Conservation (phyloP, 192 early-diverging fungal species). For the Gonapodya sp. region DNA sequence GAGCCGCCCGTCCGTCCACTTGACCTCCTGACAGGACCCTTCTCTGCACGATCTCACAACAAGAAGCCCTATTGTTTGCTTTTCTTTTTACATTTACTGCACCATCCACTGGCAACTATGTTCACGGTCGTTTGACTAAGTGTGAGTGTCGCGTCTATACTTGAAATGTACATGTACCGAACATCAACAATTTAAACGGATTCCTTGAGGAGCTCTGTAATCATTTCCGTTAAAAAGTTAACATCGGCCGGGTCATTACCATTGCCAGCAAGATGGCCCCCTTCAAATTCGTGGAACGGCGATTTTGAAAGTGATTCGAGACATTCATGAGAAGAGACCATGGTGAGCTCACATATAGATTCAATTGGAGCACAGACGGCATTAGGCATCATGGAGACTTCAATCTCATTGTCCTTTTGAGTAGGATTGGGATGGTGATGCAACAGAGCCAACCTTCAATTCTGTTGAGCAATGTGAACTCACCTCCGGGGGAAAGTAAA, state of each 20-base stretch:
- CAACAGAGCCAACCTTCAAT: too few species aligned
- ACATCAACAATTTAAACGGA: background rate
- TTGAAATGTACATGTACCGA: background rate
- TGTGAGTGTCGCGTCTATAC: background rate
- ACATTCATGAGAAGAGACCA: background rate
- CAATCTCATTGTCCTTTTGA: constrained; percentile 2
- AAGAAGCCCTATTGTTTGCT: background rate
- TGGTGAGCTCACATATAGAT: background rate
- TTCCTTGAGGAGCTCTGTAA: background rate
- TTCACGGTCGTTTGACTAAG: background rate
- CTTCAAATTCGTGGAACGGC: background rate
- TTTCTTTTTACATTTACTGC: background rate
- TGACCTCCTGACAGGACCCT: background rate
- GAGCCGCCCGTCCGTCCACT: background rate
- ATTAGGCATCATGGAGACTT: background rate
- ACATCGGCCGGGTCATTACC: background rate
- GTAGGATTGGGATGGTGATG: background rate
- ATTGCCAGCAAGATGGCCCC: background rate
- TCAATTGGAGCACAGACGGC: background rate
- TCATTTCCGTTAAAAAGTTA: background rate
- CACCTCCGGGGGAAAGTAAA: constrained; percentile 9
- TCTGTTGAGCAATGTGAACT: background rate
- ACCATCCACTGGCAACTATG: background rate
- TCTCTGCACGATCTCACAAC: background rate
- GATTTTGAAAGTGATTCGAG: background rate